Conservation (phyloP, 176 grass and related monocot species). For the Eragrostis nindensis region DNA sequence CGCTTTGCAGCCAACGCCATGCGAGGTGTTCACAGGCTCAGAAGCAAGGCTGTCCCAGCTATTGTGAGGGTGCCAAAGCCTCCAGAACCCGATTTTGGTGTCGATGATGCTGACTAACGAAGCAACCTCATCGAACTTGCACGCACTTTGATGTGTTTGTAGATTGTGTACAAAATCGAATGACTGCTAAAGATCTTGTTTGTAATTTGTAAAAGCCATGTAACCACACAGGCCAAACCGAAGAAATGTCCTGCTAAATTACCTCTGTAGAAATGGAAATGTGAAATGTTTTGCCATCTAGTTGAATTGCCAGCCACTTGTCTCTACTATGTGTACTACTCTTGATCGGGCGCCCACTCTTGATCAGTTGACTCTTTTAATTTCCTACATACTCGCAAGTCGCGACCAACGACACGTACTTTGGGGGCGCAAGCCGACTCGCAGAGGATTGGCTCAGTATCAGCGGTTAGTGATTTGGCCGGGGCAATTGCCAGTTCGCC, state of each 20-base stretch:
- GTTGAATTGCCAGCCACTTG: background rate
- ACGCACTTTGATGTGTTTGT: too few relatives aligned
- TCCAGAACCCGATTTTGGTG: constrained; percentile 77
- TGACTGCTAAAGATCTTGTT: constrained; percentile 6
- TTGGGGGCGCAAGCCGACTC: too few relatives aligned
- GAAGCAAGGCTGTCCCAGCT: constrained; percentile 51
- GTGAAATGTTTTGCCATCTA: background rate
- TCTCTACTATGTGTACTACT: too few relatives aligned
- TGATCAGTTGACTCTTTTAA: too few relatives aligned
- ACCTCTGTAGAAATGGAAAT: constrained; percentile 24
- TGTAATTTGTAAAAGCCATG: constrained; percentile 31
- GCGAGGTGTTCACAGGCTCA: constrained; percentile 70
- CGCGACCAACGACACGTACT: background rate
- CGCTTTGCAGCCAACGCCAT: constrained; percentile 85
- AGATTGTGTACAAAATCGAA: constrained; percentile 56
- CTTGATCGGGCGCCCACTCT: too few relatives aligned
- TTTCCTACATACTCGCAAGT: background rate
- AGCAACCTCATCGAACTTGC: background rate
- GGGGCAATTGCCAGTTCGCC: background rate
- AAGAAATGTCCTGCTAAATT: background rate
- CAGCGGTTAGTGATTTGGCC: background rate
- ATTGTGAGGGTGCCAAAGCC: constrained; percentile 82
- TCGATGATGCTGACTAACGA: constrained; percentile 52
- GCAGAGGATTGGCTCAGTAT: too few relatives aligned
- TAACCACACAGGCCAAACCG: background rate